phyloP scores from a whole-genome alignment of 768 basidiomycete species.

The Sutorius australiensis region DNA sequence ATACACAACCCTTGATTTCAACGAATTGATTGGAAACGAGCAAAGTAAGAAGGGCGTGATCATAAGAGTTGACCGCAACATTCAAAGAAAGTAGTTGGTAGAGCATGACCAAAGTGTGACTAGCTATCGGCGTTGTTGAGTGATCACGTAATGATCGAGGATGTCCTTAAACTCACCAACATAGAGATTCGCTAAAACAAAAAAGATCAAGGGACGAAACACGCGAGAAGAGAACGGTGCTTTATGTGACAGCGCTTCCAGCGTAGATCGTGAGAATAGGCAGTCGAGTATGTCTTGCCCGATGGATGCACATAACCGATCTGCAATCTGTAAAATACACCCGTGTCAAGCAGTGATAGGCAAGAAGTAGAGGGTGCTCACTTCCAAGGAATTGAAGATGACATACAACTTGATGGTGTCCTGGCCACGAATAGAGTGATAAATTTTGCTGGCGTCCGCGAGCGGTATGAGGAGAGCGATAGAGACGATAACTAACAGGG shows the following conservation, averaged over 20 bases:
- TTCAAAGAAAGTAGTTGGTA: conserved; percentile 94
- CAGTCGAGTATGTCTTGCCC: conserved; percentile 98
- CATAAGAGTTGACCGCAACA: conserved; percentile 97
- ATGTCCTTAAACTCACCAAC: conserved; percentile 51
- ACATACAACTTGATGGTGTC: conserved; percentile 99
- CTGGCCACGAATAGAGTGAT: conserved; percentile 95
- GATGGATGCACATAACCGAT: conserved; percentile 90
- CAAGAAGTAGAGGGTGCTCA: conserved; percentile 36
- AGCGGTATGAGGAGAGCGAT: conserved; percentile 72
- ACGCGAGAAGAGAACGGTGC: conserved; percentile 59
- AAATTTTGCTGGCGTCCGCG: conserved; percentile 96
- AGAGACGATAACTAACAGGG: conserved; percentile 69
- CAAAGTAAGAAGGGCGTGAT: conserved; percentile 89
- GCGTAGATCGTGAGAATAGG: conserved; percentile 88
- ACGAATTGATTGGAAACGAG: conserved; percentile 98
- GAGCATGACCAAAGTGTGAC: conserved; percentile 90
- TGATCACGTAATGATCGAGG: not conserved
- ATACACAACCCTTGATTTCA: conserved; percentile 98
- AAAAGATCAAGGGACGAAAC: conserved; percentile 80
- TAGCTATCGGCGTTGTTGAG: conserved; percentile 44
- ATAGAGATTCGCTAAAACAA: conserved; percentile 76
- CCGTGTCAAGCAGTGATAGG: not conserved
- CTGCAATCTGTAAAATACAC: conserved; percentile 69
- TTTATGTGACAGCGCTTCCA: conserved; percentile 66
- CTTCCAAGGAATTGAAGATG: conserved; percentile 97